phyloP scores from a whole-genome alignment of 805 yeast species.

The Metschnikowia dekortorum region DNA sequence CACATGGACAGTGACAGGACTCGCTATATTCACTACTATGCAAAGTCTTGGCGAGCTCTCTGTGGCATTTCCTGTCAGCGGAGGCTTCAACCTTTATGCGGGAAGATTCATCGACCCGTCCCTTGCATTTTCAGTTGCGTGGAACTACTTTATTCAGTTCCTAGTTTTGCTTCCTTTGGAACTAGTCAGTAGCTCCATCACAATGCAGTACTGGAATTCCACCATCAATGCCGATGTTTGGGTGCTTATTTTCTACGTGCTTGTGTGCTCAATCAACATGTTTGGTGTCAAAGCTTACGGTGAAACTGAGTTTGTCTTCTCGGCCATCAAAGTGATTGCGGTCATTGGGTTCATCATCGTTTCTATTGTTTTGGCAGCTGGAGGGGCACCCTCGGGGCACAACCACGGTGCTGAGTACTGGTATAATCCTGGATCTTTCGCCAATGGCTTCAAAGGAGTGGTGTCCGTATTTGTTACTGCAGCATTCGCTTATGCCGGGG shows the following conservation, averaged over 20 bases:
- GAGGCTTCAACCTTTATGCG: constrained; percentile 61
- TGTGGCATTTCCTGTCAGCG: constrained; percentile 26
- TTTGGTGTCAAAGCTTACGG: constrained; percentile 54
- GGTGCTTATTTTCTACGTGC: constrained; percentile 51
- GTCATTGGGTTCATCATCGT: constrained; percentile 46
- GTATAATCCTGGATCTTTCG: constrained; percentile 67
- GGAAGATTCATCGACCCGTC: constrained; percentile 52
- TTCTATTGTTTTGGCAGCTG: constrained; percentile 46
- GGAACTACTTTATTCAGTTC: constrained; percentile 65
- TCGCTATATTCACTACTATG: constrained; percentile 50
- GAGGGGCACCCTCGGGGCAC: constrained; percentile 52
- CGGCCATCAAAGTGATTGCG: constrained; percentile 45
- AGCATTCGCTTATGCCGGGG: constrained; percentile 72
- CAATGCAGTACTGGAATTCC: constrained; percentile 18
- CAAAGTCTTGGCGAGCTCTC: constrained; percentile 17
- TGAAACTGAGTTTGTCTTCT: constrained; percentile 51
- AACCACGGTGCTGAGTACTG: constrained; percentile 58
- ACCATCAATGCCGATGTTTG: constrained; percentile 27
- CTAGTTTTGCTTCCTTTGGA: constrained; percentile 58
- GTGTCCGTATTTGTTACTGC: constrained; percentile 73
- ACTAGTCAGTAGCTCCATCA: constrained; percentile 53
- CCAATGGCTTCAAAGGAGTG: constrained; percentile 63
- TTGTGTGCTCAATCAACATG: constrained; percentile 46
- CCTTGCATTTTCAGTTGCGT: constrained; percentile 55
- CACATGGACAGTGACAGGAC: constrained; percentile 64